Conservation (phyloP, 306 rosid species). For the Mimosa bimucronata region DNA sequence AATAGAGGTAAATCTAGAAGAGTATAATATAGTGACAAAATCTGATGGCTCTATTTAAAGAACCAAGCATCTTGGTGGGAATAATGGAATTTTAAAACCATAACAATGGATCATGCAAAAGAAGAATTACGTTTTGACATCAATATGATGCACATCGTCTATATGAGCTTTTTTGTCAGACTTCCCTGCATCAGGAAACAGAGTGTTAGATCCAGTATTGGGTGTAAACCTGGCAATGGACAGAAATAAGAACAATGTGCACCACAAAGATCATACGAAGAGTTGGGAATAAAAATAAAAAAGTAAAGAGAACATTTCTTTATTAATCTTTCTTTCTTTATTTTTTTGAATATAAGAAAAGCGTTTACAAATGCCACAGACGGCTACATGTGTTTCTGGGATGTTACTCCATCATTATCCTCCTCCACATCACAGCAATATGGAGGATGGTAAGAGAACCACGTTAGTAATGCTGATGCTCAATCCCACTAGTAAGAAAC, state of each 20-base stretch:
- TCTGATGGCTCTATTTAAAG: background rate
- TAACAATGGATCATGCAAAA: conserved; percentile 1
- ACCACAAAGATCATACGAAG: conserved; percentile 24
- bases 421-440: background rate
- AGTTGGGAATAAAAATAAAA: too few relatives aligned
- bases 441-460: background rate
- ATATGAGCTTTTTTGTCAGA: conserved; percentile 54
- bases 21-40: conserved; percentile 8
- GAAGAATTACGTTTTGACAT: conserved; percentile 62
- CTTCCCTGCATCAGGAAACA: conserved; percentile 62
- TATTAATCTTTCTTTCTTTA: background rate
- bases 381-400: background rate
- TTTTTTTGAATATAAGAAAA: background rate
- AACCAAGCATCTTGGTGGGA: background rate
- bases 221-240: background rate
- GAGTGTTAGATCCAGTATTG: conserved; percentile 4
- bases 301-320: background rate
- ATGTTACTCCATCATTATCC: background rate
- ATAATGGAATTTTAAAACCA: background rate
- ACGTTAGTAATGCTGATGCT: too few relatives aligned
- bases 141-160: conserved; percentile 53
- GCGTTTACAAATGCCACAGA: background rate
- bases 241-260: background rate
- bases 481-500: background rate
- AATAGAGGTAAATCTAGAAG: background rate